Evolutionary conservation across 108 stramenopile genomes (phyloP).

Genomic region (Pseudonitzschia multiseries): DNA sequence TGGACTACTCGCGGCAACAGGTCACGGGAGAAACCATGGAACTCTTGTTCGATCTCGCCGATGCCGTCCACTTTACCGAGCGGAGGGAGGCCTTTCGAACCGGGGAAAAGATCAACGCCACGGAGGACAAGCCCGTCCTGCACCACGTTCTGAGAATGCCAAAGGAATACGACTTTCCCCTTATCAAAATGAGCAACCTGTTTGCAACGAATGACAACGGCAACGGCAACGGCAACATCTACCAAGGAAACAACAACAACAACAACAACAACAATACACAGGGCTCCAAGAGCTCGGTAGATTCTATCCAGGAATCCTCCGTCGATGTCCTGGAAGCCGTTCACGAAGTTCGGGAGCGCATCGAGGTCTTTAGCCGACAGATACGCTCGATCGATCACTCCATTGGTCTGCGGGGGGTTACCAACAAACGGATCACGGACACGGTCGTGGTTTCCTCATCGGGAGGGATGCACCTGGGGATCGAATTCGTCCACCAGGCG

Average conservation of each 20-base stretch:
- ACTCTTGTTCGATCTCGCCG: constrained; percentile 89
- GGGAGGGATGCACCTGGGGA: constrained; percentile 89
- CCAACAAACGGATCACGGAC: constrained; percentile 85
- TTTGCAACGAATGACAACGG: neutral
- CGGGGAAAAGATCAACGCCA: constrained; percentile 73
- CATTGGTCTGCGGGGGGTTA: constrained; percentile 50
- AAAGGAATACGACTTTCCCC: constrained; percentile 45
- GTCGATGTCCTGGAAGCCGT: constrained; percentile 77
- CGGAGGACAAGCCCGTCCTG: constrained; percentile 65
- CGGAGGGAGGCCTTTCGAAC: constrained; percentile 70
- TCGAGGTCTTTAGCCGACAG: constrained; percentile 68
- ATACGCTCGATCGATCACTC: constrained; percentile 68
- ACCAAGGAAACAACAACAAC: neutral
- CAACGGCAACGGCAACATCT: neutral
- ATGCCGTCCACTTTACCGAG: constrained; percentile 75
- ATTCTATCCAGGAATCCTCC: constrained; percentile 30
- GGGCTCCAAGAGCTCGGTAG: neutral
- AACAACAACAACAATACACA: neutral
- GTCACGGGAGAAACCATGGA: constrained; percentile 95
- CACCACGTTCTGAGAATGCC: constrained; percentile 81
- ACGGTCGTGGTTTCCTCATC: constrained; percentile 86
- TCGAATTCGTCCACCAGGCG: constrained; percentile 94
- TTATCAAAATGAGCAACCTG: neutral
- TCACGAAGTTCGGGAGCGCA: constrained; percentile 62
- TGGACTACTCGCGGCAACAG: constrained; percentile 97